Conservation (phyloP, 208 protist species). For the Acanthamoeba lenticulata region DNA sequence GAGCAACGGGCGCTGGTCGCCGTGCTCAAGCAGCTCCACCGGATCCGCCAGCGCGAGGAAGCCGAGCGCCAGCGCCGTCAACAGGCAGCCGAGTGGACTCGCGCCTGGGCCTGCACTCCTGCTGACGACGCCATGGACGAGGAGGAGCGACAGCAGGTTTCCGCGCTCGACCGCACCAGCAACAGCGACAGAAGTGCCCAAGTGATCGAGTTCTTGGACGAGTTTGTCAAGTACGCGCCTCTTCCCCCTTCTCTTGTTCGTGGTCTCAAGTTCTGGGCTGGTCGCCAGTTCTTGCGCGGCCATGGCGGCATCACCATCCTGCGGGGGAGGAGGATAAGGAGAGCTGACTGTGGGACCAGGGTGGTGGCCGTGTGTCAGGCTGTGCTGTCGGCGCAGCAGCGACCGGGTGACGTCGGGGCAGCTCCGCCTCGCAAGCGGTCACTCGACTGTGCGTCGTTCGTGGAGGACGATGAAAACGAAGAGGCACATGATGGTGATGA, state of each 20-base stretch:
- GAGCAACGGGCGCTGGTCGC: background rate
- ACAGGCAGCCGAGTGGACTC: too few species aligned
- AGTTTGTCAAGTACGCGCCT: background rate
- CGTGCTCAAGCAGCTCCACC: background rate
- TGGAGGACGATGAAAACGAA: background rate
- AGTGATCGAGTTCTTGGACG: background rate
- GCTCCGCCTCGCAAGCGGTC: background rate
- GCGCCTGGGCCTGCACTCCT: too few species aligned
- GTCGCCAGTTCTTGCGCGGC: background rate
- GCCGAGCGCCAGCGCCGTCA: background rate
- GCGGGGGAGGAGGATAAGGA: too few species aligned
- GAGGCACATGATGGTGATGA: background rate
- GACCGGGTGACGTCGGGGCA: background rate
- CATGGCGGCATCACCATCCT: background rate
- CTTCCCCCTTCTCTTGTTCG: background rate
- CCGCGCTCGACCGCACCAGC: background rate
- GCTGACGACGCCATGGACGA: too few species aligned
- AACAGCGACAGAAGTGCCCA: background rate
- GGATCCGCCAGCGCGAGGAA: background rate
- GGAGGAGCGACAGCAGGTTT: background rate
- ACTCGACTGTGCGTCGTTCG: background rate
- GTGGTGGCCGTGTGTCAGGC: conserved; percentile 2
- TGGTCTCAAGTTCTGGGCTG: background rate
- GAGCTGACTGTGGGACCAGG: background rate
- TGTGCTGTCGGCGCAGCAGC: background rate